phyloP scores from a whole-genome alignment of 345 rosid genomes.

The Eutrema japonicum region DNA sequence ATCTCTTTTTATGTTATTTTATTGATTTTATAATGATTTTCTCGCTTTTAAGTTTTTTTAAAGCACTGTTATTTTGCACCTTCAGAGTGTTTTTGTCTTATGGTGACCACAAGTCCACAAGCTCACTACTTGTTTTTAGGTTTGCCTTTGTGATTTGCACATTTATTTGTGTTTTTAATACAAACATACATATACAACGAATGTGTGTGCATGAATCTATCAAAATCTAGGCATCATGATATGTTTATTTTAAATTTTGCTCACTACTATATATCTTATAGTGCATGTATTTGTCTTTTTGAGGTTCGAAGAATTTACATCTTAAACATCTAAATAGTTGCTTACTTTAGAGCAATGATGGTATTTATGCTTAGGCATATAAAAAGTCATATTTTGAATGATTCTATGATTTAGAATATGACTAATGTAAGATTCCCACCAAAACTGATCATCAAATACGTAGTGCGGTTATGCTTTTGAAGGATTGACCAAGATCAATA shows the following conservation, averaged over 20 bases:
- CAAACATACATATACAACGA: slow-evolving; percentile 2
- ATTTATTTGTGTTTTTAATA: slow-evolving; percentile 8
- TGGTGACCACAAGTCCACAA: slow-evolving; percentile 28
- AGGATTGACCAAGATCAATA: not conserved
- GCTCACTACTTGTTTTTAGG: slow-evolving; percentile 26
- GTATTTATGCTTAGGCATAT: slow-evolving; percentile 1
- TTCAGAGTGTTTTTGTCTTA: slow-evolving; percentile 1
- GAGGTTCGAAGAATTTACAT: not conserved
- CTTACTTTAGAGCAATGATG: not conserved
- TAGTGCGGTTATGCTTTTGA: not conserved
- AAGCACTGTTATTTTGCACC: slow-evolving; percentile 27
- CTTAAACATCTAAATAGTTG: not conserved
- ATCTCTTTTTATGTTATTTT: slow-evolving; percentile 3
- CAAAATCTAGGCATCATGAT: slow-evolving; percentile 23
- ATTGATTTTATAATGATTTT: not conserved
- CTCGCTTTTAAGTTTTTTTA: slow-evolving; percentile 6
- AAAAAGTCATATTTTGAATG: not conserved
- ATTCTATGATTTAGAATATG: not conserved
- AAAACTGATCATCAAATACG: not conserved
- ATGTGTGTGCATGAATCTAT: slow-evolving; percentile 11
- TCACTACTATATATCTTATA: not conserved
- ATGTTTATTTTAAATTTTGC: not conserved
- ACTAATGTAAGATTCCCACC: not conserved
- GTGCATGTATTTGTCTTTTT: not conserved
- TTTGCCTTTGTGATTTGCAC: slow-evolving; percentile 17